Percentiles rank a stretch among this genome's conserved stretches.
phyloP scores from a whole-genome alignment of 345 rosid genomes.

The Arabis hirsuta region DNA sequence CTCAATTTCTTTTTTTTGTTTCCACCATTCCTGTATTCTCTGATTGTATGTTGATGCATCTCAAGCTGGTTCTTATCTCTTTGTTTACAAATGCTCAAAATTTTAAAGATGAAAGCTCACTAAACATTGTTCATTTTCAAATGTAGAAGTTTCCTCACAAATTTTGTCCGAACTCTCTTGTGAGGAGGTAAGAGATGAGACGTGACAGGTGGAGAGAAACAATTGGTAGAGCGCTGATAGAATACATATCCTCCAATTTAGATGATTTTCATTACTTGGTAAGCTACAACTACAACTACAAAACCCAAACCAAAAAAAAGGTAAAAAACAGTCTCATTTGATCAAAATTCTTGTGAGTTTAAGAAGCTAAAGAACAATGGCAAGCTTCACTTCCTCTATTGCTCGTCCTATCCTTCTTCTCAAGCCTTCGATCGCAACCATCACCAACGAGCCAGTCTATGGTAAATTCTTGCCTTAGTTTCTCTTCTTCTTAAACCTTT shows the following conservation, averaged over 20 bases:
- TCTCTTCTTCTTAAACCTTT: background rate
- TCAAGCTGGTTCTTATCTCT: background rate
- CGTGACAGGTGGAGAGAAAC: constrained; percentile 56
- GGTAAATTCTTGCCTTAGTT: constrained; percentile 45
- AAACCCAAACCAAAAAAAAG: background rate
- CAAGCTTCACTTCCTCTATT: constrained; percentile 58
- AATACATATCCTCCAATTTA: constrained; percentile 46
- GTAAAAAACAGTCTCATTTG: constrained; percentile 10
- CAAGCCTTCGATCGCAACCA: constrained; percentile 41
- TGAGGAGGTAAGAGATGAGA: constrained; percentile 36
- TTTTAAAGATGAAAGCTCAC: background rate
- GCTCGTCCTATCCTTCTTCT: constrained; percentile 42
- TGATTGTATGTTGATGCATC: background rate
- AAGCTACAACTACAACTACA: background rate
- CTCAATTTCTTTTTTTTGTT: background rate
- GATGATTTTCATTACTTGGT: constrained; percentile 16
- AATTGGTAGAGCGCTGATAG: constrained; percentile 58
- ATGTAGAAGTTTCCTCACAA: background rate
- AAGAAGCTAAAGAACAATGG: constrained; percentile 50
- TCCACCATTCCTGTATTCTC: background rate
- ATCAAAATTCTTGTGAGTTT: constrained; percentile 6
- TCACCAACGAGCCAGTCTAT: constrained; percentile 49
- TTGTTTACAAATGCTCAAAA: background rate
- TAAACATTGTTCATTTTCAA: background rate
- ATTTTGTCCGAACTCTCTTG: background rate